phyloP scores from a whole-genome alignment of 148 eudicot species.

The Dysphania ambrosioides region DNA sequence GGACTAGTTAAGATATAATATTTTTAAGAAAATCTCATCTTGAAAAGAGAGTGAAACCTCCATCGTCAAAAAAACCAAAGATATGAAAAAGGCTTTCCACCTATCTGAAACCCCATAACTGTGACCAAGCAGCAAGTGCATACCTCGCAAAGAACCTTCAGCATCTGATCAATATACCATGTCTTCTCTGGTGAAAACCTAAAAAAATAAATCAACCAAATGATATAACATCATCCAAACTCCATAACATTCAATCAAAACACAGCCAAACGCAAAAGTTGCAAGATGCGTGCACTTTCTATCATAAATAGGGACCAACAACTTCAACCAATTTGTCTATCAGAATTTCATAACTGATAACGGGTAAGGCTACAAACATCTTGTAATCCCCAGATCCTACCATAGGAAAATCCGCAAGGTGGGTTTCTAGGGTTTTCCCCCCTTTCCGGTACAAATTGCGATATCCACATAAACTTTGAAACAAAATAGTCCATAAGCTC shows the following conservation, averaged over 20 bases:
- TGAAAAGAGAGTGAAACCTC: background rate
- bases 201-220: constrained; percentile 26
- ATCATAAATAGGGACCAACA: too few species aligned
- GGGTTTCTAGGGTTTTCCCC: too few species aligned
- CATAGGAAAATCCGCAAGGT: too few species aligned
- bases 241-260: background rate
- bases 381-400: too few species aligned
- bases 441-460: too few species aligned
- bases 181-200: constrained; percentile 88
- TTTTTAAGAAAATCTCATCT: background rate
- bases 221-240: background rate
- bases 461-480: too few species aligned
- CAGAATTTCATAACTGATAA: too few species aligned
- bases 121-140: constrained; percentile 30
- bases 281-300: background rate
- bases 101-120: background rate
- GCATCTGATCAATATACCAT: constrained; percentile 99
- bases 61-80: background rate
- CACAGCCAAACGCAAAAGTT: background rate
- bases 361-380: too few species aligned
- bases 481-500: too few species aligned
- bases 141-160: constrained; percentile 96
- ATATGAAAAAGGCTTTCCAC: constrained; percentile 13
- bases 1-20: background rate
- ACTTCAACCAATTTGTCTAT: too few species aligned